phyloP scores from a whole-genome alignment of 2,329 filamentous ascomycete species.

The Pestalotiopsis sp. region DNA sequence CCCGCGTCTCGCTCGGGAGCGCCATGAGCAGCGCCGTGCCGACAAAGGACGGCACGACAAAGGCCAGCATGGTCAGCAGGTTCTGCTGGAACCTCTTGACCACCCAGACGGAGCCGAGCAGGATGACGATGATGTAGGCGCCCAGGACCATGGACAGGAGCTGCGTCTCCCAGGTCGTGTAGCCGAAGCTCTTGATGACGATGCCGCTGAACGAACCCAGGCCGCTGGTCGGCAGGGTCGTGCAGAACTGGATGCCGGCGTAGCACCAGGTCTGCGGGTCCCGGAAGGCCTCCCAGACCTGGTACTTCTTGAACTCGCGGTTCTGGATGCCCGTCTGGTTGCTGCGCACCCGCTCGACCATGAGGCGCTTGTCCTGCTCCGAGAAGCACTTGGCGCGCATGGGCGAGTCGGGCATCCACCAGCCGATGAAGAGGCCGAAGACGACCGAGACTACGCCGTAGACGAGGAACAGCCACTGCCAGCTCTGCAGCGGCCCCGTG shows the following conservation, averaged over 20 bases:
- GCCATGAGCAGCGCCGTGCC: conserved; percentile 76
- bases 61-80: conserved; percentile 65
- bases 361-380: conserved; percentile 66
- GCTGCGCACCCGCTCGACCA: conserved; percentile 61
- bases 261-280: conserved; percentile 72
- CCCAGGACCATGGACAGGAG: conserved; percentile 76
- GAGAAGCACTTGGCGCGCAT: conserved; percentile 73
- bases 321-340: conserved; percentile 67
- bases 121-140: conserved; percentile 71
- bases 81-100: conserved; percentile 73
- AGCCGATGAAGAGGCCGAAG: conserved; percentile 66
- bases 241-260: conserved; percentile 67
- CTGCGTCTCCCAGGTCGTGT: conserved; percentile 68
- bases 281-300: conserved; percentile 52
- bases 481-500: conserved; percentile 58
- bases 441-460: conserved; percentile 67
- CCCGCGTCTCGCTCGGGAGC: conserved; percentile 57
- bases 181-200: conserved; percentile 71
- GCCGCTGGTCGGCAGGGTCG: conserved; percentile 73
- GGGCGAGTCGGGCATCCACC: conserved; percentile 68
- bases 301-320: conserved; percentile 47
- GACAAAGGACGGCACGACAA: conserved; percentile 69
- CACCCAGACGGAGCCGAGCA: conserved; percentile 67
- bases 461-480: conserved; percentile 70
- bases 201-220: conserved; percentile 75